Conservation (phyloP, 2,329 filamentous ascomycete genomes). For the Bisporella sp. region DNA sequence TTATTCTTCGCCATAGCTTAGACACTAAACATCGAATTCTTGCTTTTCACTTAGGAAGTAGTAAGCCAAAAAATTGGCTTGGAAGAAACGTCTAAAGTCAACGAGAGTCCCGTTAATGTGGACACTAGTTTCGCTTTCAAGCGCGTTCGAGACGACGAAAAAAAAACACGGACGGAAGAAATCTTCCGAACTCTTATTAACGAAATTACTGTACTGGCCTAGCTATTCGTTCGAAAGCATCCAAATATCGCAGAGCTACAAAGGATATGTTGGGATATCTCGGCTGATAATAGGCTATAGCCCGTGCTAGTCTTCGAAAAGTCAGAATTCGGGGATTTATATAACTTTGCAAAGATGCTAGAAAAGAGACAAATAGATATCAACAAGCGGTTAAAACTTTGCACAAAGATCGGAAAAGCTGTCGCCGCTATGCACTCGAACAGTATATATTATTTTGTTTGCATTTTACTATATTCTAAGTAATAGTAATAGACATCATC, state of each 20-base stretch:
- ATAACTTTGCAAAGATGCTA: not conserved
- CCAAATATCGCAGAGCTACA: slow-evolving; percentile 3
- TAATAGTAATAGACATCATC: not conserved
- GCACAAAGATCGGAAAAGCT: slow-evolving; percentile 1
- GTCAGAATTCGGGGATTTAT: slow-evolving; percentile 1
- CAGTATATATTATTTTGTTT: not conserved
- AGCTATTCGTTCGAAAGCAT: not conserved
- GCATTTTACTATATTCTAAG: not conserved
- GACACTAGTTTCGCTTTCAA: slow-evolving; percentile 4
- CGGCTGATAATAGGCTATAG: not conserved
- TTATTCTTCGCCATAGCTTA: not conserved
- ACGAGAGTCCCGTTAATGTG: not conserved
- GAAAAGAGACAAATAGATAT: not conserved
- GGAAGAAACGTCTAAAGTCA: not conserved
- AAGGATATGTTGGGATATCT: slow-evolving; percentile 5
- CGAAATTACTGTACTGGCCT: slow-evolving; percentile 2
- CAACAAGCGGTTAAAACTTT: not conserved
- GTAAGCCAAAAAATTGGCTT: not conserved
- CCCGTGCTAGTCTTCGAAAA: slow-evolving; percentile 6
- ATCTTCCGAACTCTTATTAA: not conserved
- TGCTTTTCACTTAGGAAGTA: slow-evolving; percentile 3
- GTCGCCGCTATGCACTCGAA: slow-evolving; percentile 1
- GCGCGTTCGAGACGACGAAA: not conserved
- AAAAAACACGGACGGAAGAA: not conserved
- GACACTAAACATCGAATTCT: not conserved